Percentiles rank a stretch among this genome's conserved stretches.
These are phyloP conservation scores for Rostrohypoxylon terebratum DNA, from an alignment of 495 filamentous ascomycete genomes.

Conservation along the genomic window DNA sequence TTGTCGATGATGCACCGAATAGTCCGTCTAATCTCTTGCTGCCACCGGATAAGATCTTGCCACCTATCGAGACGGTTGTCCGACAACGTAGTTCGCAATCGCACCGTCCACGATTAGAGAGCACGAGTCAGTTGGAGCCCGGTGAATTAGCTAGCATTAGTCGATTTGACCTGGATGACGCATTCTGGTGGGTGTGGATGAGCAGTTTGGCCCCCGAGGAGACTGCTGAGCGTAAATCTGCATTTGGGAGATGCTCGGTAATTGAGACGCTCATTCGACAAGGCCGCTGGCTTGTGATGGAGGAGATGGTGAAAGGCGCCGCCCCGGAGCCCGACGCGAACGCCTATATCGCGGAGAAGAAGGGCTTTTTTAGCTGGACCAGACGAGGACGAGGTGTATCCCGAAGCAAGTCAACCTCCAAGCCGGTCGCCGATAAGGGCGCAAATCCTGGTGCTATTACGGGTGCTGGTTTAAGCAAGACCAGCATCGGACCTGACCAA, in stretches of 20 bases:
- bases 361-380: constrained; percentile 86
- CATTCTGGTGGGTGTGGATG: constrained; percentile 99
- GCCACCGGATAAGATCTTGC: constrained; percentile 90
- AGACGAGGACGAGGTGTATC: constrained; percentile 73
- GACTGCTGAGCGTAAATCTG: constrained; percentile 82
- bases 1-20: constrained; percentile 75
- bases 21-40: constrained; percentile 72
- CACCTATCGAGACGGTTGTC: constrained; percentile 77
- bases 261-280: constrained; percentile 86
- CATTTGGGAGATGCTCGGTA: constrained; percentile 93
- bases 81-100: constrained; percentile 90
- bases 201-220: constrained; percentile 94
- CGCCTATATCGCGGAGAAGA: constrained; percentile 94
- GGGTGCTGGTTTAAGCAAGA: constrained; percentile 74
- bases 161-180: constrained; percentile 87
- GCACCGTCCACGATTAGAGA: constrained; percentile 75
- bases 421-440: constrained; percentile 55
- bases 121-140: constrained; percentile 78
- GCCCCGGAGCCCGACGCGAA: constrained; percentile 85
- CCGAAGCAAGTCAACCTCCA: constrained; percentile 75
- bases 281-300: constrained; percentile 91
- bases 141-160: constrained; percentile 94
- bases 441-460: constrained; percentile 55
- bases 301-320: constrained; percentile 96
- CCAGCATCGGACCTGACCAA: constrained; percentile 90